Evolutionary conservation across 192 early-diverging fungal species (phyloP), one percentile per base, ranked within the genome.

Genomic region (Podila verticillata): DNA sequence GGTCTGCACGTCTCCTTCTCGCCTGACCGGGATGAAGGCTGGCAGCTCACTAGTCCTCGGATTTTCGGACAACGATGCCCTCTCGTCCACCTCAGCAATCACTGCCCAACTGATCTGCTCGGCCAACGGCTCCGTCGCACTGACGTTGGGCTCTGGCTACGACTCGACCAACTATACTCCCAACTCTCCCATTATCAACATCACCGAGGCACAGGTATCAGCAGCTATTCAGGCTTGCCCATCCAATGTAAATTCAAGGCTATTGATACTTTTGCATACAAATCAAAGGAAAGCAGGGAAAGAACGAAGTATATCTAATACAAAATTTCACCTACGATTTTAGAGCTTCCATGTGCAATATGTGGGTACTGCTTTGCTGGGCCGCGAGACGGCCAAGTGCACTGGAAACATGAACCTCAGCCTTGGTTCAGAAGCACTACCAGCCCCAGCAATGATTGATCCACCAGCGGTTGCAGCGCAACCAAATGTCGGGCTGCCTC

Each of bases 71-170:
- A 30, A 63, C 20, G 5, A 6, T 4, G 7, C 44, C 15, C 22
- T 22, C 10, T 22, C 44, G 0, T 28, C 30, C 5, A 15, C 39
- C 0, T 59, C 61, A 2, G 49, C 22, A 12, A 68, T 75, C 22
- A 24, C 61, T 10, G 74, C 74, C 47, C 44, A 75, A 32, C 67
- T 75, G 15, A 51, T 75, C 67, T 75, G 74, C 57, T 57, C 62
- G 3, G 49, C 61, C 1, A 51, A 66, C 0, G 57, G 62, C 4
- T 26, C 22, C 4, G 20, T 12, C 0, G 62, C 20, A 17, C 47
- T 75, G 39, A 36, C 57, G 4, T 36, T 75, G 12, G 74, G 66
- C 4, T 51, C 22, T 7, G 48, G 48, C 0, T 57, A 69, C 19
- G 20, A 47, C 30, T 29, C 61, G 20, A 31, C 12, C 8, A 28